Percentiles rank a stretch among this genome's conserved stretches.
These are phyloP conservation scores for Pseudogymnoascus sp. DNA, from an alignment of 2,329 filamentous ascomycete genomes.

Conservation along the genomic window DNA sequence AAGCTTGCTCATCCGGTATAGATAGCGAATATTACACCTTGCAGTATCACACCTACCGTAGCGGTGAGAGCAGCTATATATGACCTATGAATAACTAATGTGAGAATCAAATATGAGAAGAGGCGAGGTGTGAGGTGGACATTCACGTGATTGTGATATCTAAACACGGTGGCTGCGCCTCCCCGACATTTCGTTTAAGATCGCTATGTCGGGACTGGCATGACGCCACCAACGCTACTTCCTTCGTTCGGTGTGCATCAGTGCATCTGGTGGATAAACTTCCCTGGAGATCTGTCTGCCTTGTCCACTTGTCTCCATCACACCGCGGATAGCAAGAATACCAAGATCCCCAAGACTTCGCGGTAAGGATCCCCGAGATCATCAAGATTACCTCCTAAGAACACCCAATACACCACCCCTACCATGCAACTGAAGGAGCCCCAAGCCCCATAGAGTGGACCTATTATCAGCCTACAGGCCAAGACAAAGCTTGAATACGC, in stretches of 20 bases:
- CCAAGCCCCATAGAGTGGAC: background rate
- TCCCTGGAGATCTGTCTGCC: background rate
- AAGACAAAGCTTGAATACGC: background rate
- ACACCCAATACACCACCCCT: background rate
- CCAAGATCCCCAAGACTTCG: background rate
- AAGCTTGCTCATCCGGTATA: background rate
- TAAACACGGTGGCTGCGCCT: background rate
- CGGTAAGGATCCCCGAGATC: background rate
- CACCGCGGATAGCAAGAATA: background rate
- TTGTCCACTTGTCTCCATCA: background rate
- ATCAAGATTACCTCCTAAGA: background rate
- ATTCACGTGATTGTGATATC: background rate
- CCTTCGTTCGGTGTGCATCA: background rate
- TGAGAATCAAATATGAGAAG: background rate
- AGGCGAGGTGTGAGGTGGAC: background rate
- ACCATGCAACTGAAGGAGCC: background rate
- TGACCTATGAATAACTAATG: background rate
- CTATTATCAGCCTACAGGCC: background rate
- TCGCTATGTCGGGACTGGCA: background rate
- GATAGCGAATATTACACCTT: background rate
- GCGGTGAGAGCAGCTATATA: background rate
- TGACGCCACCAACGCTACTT: background rate
- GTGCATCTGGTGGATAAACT: background rate
- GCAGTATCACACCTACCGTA: background rate
- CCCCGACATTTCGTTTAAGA: background rate